Evolutionary conservation across 176 grass and related monocot genomes (phyloP).

Genomic region (Aegilops umbellulata): DNA sequence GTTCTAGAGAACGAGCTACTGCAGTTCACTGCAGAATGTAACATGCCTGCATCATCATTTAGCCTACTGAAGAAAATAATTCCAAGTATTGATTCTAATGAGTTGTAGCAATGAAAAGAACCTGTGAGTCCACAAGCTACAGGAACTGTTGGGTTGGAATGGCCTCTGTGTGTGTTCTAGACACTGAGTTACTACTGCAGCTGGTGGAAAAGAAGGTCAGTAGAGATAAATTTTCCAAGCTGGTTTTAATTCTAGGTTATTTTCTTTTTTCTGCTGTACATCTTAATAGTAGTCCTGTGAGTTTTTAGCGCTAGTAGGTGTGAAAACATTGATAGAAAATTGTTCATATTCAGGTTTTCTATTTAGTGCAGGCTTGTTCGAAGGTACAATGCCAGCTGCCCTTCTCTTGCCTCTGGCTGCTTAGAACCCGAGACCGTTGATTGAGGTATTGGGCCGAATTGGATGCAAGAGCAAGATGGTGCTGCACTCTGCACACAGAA

Average conservation of each 20-base stretch:
- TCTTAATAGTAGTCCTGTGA: neutral
- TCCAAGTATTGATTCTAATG: slow-evolving; percentile 73
- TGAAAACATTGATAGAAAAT: neutral
- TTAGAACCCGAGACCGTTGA: neutral
- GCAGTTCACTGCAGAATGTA: slow-evolving; percentile 59
- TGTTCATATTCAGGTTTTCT: neutral
- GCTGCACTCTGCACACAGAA: neutral
- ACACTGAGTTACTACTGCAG: neutral
- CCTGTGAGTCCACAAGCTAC: neutral
- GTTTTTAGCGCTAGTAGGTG: neutral
- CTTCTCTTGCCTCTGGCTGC: neutral
- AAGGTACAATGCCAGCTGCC: neutral
- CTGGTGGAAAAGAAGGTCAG: slow-evolving; percentile 27
- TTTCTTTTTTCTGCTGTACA: neutral
- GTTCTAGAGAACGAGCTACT: slow-evolving; percentile 83
- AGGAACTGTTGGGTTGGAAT: slow-evolving; percentile 14
- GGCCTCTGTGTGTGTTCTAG: neutral
- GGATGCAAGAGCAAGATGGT: slow-evolving; percentile 1
- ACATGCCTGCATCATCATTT: slow-evolving; percentile 51
- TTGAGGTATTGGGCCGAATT: neutral
- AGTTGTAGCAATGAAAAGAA: slow-evolving; percentile 28
- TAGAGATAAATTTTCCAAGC: neutral
- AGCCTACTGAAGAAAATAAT: slow-evolving; percentile 88
- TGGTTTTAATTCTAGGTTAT: neutral
- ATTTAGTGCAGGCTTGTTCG: neutral